A percentile compares a stretch with the other conserved stretches of the same genome.
Conservation (phyloP, 192 early-diverging fungal species). For the Coemansia sp. region DNA sequence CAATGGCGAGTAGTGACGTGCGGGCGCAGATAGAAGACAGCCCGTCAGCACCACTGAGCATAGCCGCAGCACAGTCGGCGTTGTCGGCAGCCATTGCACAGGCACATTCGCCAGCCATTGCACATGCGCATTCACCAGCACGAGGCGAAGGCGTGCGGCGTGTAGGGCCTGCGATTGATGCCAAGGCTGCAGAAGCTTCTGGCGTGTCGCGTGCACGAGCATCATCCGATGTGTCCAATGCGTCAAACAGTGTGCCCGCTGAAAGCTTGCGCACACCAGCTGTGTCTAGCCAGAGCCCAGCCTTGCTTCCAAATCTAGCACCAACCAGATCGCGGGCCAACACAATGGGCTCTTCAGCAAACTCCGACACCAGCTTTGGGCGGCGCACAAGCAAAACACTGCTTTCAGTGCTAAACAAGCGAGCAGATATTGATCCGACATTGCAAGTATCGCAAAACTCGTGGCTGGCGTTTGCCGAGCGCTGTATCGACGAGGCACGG, state of each 20-base stretch:
- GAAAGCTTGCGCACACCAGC: too few relatives aligned
- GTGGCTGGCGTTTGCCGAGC: slow-evolving; percentile 35
- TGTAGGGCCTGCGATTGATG: not conserved
- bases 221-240: slow-evolving; percentile 7
- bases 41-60: not conserved
- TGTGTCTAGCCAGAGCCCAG: too few relatives aligned
- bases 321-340: slow-evolving; percentile 9
- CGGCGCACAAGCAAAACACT: slow-evolving; percentile 1
- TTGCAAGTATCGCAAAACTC: slow-evolving; percentile 22
- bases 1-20: not conserved
- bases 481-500: slow-evolving; percentile 33
- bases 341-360: slow-evolving; percentile 14
- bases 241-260: not conserved
- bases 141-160: not conserved
- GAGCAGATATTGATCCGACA: slow-evolving; percentile 23
- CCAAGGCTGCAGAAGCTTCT: slow-evolving; percentile 2
- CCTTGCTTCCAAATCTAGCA: too few relatives aligned
- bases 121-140: slow-evolving; percentile 4
- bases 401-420: slow-evolving; percentile 30
- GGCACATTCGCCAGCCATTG: slow-evolving; percentile 1
- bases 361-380: slow-evolving; percentile 1
- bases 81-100: slow-evolving; percentile 18
- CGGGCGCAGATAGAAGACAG: not conserved
- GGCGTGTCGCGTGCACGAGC: slow-evolving; percentile 5
- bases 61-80: slow-evolving; percentile 15